Base-by-base conservation (phyloP, 2,329 filamentous ascomycete genomes). In the Seiridium unicorne region DNA sequence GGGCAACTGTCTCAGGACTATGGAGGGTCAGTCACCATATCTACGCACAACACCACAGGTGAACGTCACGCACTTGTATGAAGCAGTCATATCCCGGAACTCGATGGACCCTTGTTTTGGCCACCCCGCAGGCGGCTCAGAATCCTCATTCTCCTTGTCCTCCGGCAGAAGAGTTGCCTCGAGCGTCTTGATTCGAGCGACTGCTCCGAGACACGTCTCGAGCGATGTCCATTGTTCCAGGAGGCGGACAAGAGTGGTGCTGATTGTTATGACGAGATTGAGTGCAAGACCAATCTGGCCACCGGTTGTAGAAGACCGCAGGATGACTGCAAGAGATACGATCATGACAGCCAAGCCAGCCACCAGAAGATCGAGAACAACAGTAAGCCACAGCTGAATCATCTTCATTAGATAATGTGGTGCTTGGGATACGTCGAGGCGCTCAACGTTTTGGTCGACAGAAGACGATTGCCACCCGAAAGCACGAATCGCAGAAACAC, bases 301-400 rank as follows among this genome's bases (percentile, higher is more conserved):
- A 9, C 64, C 61, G 47, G 61, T 65, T 3, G 64, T 63, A 8
- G 51, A 47, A 32, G 48, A n/a, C 31, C 40, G 26, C 42, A 55
- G 32, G 11, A 18, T 13, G 2, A 79, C 75, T 3, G 77, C 74
- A 3, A 80, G 67, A 18, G 74, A 70, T 26, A 81, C 74, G 6
- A 81, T 62, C 3, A 78, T 60, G 3, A 77, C 70, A 1, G 77
- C 76, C 47, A 81, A 72, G 5, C 65, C 74, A 1, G 78, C 75
- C 2, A 80, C 77, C 7, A 82, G 66, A 48, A 84, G 65, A 61
- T 84, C 79, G 7, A 84, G 65, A 1, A 80, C 78, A 1, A 84
- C 65, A 0, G 72, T 77, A 1, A 84, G 69, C 80, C 81, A 84
- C 32, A 77, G 71, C 61, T 84, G 81, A 11, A 83, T 77, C 18